Evolutionary conservation across 2,329 filamentous ascomycete genomes (phyloP), one percentile per base, ranked within the genome.

Genomic region (Davidsoniella eucalypti): DNA sequence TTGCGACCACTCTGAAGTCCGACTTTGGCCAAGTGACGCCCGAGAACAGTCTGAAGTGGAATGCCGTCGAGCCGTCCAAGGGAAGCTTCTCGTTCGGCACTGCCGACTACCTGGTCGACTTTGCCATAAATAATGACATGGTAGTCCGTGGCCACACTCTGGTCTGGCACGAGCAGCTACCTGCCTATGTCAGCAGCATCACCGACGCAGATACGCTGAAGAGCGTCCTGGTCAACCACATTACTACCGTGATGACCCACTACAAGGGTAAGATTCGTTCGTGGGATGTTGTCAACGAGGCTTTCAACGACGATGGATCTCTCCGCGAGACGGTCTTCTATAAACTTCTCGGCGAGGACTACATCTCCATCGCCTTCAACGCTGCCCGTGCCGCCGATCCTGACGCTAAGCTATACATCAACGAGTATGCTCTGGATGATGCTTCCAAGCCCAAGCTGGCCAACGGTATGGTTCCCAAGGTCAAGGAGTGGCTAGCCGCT

Each of bases 41-140:
- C 1, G 80, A 84, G 67, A 83, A 84, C 68, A 75, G 69, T 59
- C 80, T 82, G 73, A 83, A 84, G 64, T 84, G 78, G 78, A 75
- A 81, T 56, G 64, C 71, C 33, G 68, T 68, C 16, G 66, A 81
- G 61, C 58, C 57, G n/a, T 59, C 60, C 25, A 65, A 67, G 53
- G 70, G 69, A 53, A 58, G 56, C 1, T 84, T 78, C 69, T 76
- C 65, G 55, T 80, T 78, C 57, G 60, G 57, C 14, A 63, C 62
- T n/a, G 70, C 75, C 10, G 79, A 82, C 61, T 69, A 70, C 58
- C 67, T 80, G 7, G 75, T 81, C 53, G 62, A 76, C 61, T 82
- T 68, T 62, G 78, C 77, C 7, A 59, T 59, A 1, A 56, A 60
- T 45, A 78, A 82, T 61, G 67, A 69, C 60, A 73, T 78, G 64